Evolutionary conservation across 306 rosid genomes (phyloP).

Genomic region (Comarum palustre): DNA sequence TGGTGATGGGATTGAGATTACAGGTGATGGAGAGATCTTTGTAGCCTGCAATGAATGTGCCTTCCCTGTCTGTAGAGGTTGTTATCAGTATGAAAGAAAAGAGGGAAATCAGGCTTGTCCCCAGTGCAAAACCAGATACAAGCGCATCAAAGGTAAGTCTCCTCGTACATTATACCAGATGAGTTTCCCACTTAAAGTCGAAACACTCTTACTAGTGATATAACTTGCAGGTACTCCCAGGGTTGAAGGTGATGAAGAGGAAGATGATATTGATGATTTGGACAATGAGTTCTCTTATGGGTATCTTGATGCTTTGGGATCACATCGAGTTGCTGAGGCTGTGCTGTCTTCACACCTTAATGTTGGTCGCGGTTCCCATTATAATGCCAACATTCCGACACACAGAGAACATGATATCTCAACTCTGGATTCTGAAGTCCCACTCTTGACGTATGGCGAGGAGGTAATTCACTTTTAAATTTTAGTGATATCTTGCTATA

Average conservation of each 20-base stretch:
- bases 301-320: constrained; percentile 42
- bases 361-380: constrained; percentile 49
- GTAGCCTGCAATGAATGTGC: constrained; percentile 98
- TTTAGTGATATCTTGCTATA: not conserved
- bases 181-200: constrained; percentile 4
- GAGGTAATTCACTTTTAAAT: constrained; percentile 53
- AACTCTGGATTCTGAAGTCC: constrained; percentile 68
- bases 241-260: constrained; percentile 95
- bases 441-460: constrained; percentile 84
- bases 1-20: constrained; percentile 72
- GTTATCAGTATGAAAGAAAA: constrained; percentile 79
- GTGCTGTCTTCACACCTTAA: constrained; percentile 40
- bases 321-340: constrained; percentile 41
- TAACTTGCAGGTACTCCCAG: constrained; percentile 73
- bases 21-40: constrained; percentile 79
- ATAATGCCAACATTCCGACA: constrained; percentile 41
- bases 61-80: constrained; percentile 83
- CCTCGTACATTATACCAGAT: constrained; percentile 14
- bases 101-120: constrained; percentile 93
- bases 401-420: constrained; percentile 55
- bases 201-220: constrained; percentile 11
- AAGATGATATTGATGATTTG: constrained; percentile 87
- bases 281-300: constrained; percentile 84
- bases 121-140: constrained; percentile 87
- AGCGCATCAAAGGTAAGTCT: constrained; percentile 74